Conservation (phyloP, 2,329 filamentous ascomycete genomes). For the Blumeria graminis region DNA sequence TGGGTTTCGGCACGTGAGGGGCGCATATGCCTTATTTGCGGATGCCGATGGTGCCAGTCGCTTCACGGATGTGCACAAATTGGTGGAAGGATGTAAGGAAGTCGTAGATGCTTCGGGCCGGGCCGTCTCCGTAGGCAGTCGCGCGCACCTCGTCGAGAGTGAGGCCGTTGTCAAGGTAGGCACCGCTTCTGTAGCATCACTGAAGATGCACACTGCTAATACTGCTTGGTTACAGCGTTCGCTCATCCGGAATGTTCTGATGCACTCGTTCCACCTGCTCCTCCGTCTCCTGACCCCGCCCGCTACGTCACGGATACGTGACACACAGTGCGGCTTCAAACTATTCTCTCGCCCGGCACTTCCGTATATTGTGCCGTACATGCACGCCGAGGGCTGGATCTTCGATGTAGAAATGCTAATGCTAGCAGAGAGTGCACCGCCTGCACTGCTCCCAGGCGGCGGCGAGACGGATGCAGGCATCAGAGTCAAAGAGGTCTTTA, state of each 20-base stretch:
- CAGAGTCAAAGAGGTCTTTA: constrained; percentile 72
- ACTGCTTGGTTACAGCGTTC: constrained; percentile 37
- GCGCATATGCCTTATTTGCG: constrained; percentile 75
- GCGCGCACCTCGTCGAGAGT: constrained; percentile 80
- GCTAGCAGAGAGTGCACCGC: constrained; percentile 69
- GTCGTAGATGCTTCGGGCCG: constrained; percentile 42
- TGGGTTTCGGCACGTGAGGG: constrained; percentile 76
- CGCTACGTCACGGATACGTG: constrained; percentile 65
- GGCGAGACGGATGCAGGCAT: constrained; percentile 28
- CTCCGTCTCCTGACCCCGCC: constrained; percentile 77
- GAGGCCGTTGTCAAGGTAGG: constrained; percentile 76
- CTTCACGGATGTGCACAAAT: constrained; percentile 61
- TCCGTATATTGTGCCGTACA: constrained; percentile 83
- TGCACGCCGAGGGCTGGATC: constrained; percentile 98
- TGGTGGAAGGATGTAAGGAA: constrained; percentile 54
- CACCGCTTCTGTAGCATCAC: not conserved
- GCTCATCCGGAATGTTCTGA: constrained; percentile 77
- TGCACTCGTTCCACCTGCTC: constrained; percentile 89
- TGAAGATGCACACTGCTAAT: too few species aligned
- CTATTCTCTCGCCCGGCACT: constrained; percentile 69
- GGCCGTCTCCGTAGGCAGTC: constrained; percentile 71
- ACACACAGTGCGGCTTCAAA: constrained; percentile 98
- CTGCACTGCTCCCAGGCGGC: constrained; percentile 22
- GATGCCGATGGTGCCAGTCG: constrained; percentile 83
- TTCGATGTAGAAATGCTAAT: constrained; percentile 99